Evolutionary conservation across 768 basidiomycete species (phyloP).

Genomic region (Peribolospora kevripleyi): DNA sequence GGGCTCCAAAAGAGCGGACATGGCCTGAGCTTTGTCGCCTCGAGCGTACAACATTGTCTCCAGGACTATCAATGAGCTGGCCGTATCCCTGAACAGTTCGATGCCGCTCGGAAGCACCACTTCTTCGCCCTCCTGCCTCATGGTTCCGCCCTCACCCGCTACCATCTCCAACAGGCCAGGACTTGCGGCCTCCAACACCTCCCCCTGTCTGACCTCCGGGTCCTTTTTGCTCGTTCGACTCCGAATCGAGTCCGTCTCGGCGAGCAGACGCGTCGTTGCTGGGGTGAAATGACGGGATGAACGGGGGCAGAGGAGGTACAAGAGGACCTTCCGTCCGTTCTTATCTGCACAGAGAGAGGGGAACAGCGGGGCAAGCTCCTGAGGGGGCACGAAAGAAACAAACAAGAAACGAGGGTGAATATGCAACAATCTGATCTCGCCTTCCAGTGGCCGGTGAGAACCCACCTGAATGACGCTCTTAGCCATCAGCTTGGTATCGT

Average conservation of each 20-base stretch:
- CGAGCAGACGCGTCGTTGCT: slow-evolving; percentile 41
- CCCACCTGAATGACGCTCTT: no score
- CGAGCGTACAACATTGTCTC: no score
- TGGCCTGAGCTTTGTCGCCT: no score
- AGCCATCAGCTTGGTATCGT: slow-evolving; percentile 21
- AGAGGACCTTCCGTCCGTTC: slow-evolving; percentile 45
- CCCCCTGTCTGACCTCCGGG: slow-evolving; percentile 11
- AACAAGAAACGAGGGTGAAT: not conserved
- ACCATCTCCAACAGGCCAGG: no score
- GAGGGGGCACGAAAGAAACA: not conserved
- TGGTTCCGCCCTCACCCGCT: no score
- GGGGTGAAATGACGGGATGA: slow-evolving; percentile 72
- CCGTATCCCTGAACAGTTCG: no score
- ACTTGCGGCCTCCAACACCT: no score
- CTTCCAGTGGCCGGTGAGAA: no score
- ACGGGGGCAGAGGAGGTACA: slow-evolving; percentile 63
- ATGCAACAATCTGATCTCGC: slow-evolving; percentile 20
- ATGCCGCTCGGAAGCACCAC: no score
- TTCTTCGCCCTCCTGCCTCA: no score
- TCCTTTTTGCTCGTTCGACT: slow-evolving; percentile 69
- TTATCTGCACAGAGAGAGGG: slow-evolving; percentile 24
- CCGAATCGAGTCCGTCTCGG: slow-evolving; percentile 45
- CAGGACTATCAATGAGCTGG: no score
- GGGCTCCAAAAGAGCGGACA: no score
- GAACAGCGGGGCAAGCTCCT: slow-evolving; percentile 27